Evolutionary conservation across 2,329 filamentous ascomycete genomes (phyloP).

Genomic region (Alternaria incomplexa): DNA sequence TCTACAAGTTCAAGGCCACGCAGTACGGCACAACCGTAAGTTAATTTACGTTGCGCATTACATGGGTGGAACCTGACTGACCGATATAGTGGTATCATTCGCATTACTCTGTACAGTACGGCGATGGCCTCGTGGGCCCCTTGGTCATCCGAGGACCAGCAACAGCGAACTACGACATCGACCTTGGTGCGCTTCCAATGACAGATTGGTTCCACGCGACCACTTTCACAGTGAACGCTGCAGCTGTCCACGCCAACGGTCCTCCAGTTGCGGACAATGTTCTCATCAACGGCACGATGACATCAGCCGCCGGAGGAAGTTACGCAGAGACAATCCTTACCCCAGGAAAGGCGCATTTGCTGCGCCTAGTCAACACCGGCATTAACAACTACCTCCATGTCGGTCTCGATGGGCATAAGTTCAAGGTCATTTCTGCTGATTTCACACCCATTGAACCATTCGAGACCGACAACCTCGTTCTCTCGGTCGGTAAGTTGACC

Average conservation of each 20-base stretch:
- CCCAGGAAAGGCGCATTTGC: slow-evolving; percentile 51
- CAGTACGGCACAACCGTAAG: slow-evolving; percentile 44
- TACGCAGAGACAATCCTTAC: slow-evolving; percentile 44
- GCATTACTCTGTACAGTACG: slow-evolving; percentile 52
- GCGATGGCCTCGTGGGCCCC: slow-evolving; percentile 50
- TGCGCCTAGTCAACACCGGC: slow-evolving; percentile 52
- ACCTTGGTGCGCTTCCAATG: slow-evolving; percentile 50
- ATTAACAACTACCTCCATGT: slow-evolving; percentile 35
- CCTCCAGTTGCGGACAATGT: slow-evolving; percentile 56
- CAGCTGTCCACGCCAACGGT: slow-evolving; percentile 45
- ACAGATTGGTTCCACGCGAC: slow-evolving; percentile 44
- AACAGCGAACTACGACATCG: slow-evolving; percentile 51
- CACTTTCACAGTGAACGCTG: slow-evolving; percentile 40
- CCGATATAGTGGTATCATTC: slow-evolving; percentile 54
- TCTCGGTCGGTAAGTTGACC: slow-evolving; percentile 44
- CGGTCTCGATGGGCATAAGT: slow-evolving; percentile 44
- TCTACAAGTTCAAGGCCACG: slow-evolving; percentile 44
- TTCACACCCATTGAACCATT: slow-evolving; percentile 54
- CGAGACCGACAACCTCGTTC: slow-evolving; percentile 40
- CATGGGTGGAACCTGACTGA: slow-evolving; percentile 31
- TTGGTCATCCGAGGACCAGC: slow-evolving; percentile 52
- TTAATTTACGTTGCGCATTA: background rate
- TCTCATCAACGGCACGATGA: slow-evolving; percentile 64
- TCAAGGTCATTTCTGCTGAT: slow-evolving; percentile 54
- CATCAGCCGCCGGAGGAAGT: slow-evolving; percentile 35